phyloP scores from a whole-genome alignment of 495 filamentous ascomycete genomes.

The Astrothelium subdiscretum region DNA sequence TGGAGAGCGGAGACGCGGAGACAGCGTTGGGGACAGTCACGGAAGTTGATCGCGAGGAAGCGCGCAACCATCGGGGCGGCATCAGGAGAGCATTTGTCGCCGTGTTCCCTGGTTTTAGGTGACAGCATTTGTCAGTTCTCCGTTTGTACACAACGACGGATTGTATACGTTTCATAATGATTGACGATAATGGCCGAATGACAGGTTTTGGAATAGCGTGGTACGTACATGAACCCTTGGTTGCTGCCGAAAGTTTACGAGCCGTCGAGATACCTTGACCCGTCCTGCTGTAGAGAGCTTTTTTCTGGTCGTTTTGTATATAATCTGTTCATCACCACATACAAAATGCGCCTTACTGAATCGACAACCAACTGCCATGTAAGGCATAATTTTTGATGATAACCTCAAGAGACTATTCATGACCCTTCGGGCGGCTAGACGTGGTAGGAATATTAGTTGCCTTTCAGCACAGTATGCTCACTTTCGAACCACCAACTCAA shows the following conservation, averaged over 20 bases:
- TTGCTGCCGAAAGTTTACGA: neutral
- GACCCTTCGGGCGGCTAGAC: no score
- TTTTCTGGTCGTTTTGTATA: neutral
- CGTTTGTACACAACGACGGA: neutral
- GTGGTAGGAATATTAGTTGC: no score
- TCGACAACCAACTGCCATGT: no score
- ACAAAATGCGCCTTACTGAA: no score
- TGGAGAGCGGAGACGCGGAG: neutral
- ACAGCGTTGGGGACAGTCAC: neutral
- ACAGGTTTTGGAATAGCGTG: neutral
- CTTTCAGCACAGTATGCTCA: no score
- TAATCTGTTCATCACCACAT: no score
- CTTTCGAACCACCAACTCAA: no score
- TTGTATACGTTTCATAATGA: neutral
- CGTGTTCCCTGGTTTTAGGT: constrained; percentile 17
- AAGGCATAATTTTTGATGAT: no score
- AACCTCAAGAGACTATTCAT: no score
- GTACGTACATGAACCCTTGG: neutral
- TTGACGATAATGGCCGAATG: neutral
- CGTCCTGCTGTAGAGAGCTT: neutral
- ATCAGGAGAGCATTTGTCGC: constrained; percentile 10
- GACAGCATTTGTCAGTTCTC: neutral
- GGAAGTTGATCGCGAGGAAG: constrained; percentile 10
- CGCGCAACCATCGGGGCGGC: neutral
- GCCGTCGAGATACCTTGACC: neutral